These are phyloP conservation scores for Saccharomycopsis oosterbeekiorum DNA, from an alignment of 805 yeast species.

Conservation along the genomic window DNA sequence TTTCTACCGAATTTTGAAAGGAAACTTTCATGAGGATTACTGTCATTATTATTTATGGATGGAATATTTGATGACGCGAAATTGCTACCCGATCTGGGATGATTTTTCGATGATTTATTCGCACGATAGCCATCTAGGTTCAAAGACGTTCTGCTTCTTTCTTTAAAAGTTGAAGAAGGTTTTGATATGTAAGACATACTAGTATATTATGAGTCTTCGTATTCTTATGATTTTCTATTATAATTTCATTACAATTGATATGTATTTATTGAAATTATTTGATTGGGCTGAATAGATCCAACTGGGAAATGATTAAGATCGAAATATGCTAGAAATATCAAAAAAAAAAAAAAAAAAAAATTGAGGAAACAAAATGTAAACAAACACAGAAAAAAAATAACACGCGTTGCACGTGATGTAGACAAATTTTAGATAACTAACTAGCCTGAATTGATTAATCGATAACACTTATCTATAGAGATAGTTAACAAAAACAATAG, in stretches of 20 bases:
- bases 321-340: neutral
- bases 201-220: neutral
- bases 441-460: too few relatives aligned
- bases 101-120: neutral
- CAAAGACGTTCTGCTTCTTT: neutral
- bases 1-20: neutral
- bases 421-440: too few relatives aligned
- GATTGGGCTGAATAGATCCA: neutral
- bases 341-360: neutral
- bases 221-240: neutral
- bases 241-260: too few relatives aligned
- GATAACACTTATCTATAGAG: neutral
- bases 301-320: conserved; percentile 1
- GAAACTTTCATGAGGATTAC: neutral
- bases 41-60: neutral
- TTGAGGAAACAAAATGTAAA: neutral
- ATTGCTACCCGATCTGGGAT: neutral
- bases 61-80: neutral
- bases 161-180: neutral
- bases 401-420: neutral
- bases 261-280: neutral
- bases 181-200: neutral
- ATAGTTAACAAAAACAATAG: too few relatives aligned
- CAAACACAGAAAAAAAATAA: neutral
- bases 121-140: neutral